Base-by-base conservation (phyloP, 805 yeast species). In the Wickerhamiella shivajii region DNA sequence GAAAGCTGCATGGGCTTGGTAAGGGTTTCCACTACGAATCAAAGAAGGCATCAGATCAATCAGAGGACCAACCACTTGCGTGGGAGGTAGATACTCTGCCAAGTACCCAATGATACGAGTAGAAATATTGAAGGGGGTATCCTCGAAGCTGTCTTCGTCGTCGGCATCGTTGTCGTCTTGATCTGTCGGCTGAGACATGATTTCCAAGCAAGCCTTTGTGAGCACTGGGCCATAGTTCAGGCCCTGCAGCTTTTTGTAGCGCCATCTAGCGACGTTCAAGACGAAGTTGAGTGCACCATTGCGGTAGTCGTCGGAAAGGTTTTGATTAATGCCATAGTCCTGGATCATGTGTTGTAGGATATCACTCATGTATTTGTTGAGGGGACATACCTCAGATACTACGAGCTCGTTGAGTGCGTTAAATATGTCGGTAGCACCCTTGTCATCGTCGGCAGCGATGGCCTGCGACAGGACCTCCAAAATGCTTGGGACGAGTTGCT, bases 71-170 rank as follows among this genome's bases (percentile, higher is more conserved):
- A 85, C 74, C 37, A 80, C 93, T 57, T 90, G 98, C 27, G 83
- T 70, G 31, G 97, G 94, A 34, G 99, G 95, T 49, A 90, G 65
- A 50, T 77, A 84, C 28, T 75, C 63, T 12, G 97, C 71, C 44
- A 87, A 71, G 50, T 71, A 69, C 34, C 81, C 78, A 34, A 90
- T 56, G 39, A 87, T 62, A 59, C 93, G 71, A 47, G 84, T 66
- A 11, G 93, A 93, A 44, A 83, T 66, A 32, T 77, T 56, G 27
- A 74, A 58, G 37, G 94, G 92, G 36, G 74, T 68, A 49, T 73
- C 77, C 58, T 87, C 97, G 60, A 84, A 95, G 51, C 81, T 84
- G 56, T 84, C 95, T 45, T 80, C 87, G 47, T 84, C 92, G 52
- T 80, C 94, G 42, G 77, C 85, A 52, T 77, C 87, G 22, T 69